Evolutionary conservation across 1,284 basidiomycete species (phyloP).

Genomic region (Fomitopsis palustris): DNA sequence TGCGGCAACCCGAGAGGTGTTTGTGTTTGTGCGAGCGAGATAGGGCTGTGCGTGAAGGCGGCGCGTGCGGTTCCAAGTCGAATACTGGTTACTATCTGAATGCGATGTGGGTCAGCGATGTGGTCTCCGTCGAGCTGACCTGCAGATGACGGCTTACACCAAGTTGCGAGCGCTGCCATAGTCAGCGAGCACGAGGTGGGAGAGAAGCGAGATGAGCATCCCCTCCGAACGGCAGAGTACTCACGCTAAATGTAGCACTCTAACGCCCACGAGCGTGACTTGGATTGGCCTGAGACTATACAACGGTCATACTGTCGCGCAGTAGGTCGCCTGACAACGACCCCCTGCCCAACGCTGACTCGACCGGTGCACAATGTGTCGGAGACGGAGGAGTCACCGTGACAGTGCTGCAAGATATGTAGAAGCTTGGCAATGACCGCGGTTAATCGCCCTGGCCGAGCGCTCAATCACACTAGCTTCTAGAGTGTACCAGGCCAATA

Average conservation of each 20-base stretch:
- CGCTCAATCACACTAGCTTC: too few species aligned
- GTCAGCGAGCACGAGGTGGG: slow-evolving; percentile 8
- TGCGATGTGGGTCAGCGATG: neutral
- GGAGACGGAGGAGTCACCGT: too few species aligned
- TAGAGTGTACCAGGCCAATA: too few species aligned
- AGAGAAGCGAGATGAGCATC: neutral
- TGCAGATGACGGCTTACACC: slow-evolving; percentile 26
- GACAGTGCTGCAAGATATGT: too few species aligned
- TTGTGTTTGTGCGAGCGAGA: slow-evolving; percentile 47
- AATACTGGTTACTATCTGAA: slow-evolving; percentile 48
- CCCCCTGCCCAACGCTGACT: neutral
- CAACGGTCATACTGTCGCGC: neutral
- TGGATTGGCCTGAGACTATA: neutral
- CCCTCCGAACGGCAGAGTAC: neutral
- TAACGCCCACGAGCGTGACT: neutral
- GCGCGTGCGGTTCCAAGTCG: slow-evolving; percentile 53
- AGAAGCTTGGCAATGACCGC: too few species aligned
- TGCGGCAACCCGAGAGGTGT: slow-evolving; percentile 40
- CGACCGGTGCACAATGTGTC: neutral
- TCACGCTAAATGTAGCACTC: slow-evolving; percentile 1
- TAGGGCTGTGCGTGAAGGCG: slow-evolving; percentile 45
- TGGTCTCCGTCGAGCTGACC: slow-evolving; percentile 3
- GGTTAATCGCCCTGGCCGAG: too few species aligned
- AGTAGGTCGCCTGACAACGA: neutral
- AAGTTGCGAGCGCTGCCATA: slow-evolving; percentile 31